Evolutionary conservation across 768 basidiomycete species (phyloP).

Genomic region (Podaxis rugospora): DNA sequence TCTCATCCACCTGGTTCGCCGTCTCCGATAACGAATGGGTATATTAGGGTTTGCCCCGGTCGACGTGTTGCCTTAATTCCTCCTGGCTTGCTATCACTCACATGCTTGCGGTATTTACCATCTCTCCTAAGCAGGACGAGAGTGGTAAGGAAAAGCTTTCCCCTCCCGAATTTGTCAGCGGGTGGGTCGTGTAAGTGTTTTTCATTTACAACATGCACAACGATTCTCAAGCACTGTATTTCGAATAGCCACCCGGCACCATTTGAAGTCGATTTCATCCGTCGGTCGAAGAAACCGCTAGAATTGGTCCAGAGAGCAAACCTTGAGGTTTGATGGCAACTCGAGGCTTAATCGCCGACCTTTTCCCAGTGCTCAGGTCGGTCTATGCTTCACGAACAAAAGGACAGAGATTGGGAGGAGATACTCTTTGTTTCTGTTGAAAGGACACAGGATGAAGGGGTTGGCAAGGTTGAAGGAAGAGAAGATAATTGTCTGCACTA

Average conservation of each 20-base stretch:
- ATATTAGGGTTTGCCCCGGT: not conserved
- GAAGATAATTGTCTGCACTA: too few species aligned
- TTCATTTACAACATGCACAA: not conserved
- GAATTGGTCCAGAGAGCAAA: not conserved
- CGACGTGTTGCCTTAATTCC: not conserved
- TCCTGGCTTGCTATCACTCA: not conserved
- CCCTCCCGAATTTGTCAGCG: not conserved
- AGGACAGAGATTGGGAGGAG: too few species aligned
- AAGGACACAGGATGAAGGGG: too few species aligned
- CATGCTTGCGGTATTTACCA: not conserved
- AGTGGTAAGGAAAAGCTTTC: not conserved
- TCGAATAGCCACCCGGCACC: not conserved
- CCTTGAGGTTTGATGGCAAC: not conserved
- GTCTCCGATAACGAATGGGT: not conserved
- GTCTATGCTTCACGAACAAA: too few species aligned
- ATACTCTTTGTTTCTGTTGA: too few species aligned
- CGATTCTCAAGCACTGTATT: not conserved
- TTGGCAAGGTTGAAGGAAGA: too few species aligned
- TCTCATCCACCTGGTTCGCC: not conserved
- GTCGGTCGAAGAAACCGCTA: not conserved
- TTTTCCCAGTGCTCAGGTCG: too few species aligned
- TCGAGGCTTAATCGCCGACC: too few species aligned
- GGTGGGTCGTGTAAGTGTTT: not conserved
- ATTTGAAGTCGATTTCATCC: not conserved
- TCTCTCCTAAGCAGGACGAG: not conserved